Evolutionary conservation across 768 basidiomycete species (phyloP), one percentile per base, ranked within the genome.

Genomic region (Amanita pseudoporphyria): DNA sequence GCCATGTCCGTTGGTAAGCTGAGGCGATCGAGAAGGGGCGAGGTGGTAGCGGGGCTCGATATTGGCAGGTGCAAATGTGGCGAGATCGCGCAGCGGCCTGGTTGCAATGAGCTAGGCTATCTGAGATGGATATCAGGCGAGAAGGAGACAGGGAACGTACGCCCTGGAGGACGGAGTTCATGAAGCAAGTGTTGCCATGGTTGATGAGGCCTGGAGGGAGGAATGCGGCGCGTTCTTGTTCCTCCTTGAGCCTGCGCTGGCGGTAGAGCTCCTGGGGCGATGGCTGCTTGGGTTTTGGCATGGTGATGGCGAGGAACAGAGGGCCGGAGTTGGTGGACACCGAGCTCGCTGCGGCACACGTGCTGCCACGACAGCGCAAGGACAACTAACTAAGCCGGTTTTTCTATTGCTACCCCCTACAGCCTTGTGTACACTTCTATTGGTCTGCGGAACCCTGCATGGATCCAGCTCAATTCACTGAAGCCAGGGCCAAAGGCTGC

Each of bases 121-220:
- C 21, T 28, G 47, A 24, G 42, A 37, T 36, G 14, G 14, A 10
- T 30, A n/a, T 49, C 19, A 13, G n/a, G 19, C 5, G 28, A 16
- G 40, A 35, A 10, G 18, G 28, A 10, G 16, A 33, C 22, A 21
- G 64, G 57, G 57, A 14, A 81, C 82, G 56, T 67, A 84, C 87
- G 33, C 85, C 87, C 62, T 97, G 93, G 24, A 97, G 70, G 26
- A 92, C 89, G 28, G 90, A 92, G 66, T 95, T 97, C 84, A 94
- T 89, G 67, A 93, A 97, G 66, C 93, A 97, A 0, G 92, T 95
- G 62, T 89, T 89, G 37, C 85, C 84, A 67, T 88, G 84, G 61
- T 90, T 90, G 39, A 79, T 59, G 19, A 90, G 70, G 5, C 87
- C 87, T 3, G 87, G 84, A 0, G 87, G 87, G 9, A 87, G 68